Conservation (phyloP, 1,284 basidiomycete genomes). For the Anthracocystis setariae region DNA sequence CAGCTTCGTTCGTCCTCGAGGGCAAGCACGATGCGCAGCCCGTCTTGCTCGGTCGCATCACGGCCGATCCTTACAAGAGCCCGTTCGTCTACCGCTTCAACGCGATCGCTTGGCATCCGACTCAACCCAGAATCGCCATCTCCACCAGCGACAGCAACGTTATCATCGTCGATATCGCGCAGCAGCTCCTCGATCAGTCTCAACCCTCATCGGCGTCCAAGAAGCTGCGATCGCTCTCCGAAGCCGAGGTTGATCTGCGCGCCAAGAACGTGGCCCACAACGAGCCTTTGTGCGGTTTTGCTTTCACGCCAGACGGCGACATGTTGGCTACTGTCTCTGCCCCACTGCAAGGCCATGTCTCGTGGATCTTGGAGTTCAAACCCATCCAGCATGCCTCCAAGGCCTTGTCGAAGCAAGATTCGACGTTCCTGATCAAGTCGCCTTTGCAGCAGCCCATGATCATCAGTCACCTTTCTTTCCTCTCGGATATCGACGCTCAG, state of each 20-base stretch:
- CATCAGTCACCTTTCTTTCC: conserved; percentile 33
- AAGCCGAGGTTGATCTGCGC: conserved; percentile 11
- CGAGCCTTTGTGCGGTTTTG: conserved; percentile 19
- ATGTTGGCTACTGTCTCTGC: conserved; percentile 29
- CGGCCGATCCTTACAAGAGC: conserved; percentile 17
- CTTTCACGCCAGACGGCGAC: conserved; percentile 31
- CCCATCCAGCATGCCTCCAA: conserved; percentile 1
- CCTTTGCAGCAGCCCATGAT: conserved; percentile 26
- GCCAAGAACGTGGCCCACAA: conserved; percentile 13
- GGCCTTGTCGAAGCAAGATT: neutral
- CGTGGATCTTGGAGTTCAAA: conserved; percentile 25
- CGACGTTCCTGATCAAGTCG: conserved; percentile 17
- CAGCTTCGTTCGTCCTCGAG: conserved; percentile 19
- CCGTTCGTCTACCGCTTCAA: conserved; percentile 25
- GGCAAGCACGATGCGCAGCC: conserved; percentile 11
- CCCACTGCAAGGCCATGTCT: conserved; percentile 10
- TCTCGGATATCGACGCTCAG: conserved; percentile 5
- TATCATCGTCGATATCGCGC: conserved; percentile 20
- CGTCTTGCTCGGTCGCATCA: conserved; percentile 14
- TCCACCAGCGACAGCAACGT: conserved; percentile 32
- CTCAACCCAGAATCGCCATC: conserved; percentile 27
- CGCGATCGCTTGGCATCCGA: conserved; percentile 27
- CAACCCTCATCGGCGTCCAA: conserved; percentile 10
- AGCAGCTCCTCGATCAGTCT: conserved; percentile 12
- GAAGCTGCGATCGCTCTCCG: conserved; percentile 11